These are phyloP conservation scores for Trametes meyenii DNA, from an alignment of 768 basidiomycete genomes.

Conservation along the genomic window DNA sequence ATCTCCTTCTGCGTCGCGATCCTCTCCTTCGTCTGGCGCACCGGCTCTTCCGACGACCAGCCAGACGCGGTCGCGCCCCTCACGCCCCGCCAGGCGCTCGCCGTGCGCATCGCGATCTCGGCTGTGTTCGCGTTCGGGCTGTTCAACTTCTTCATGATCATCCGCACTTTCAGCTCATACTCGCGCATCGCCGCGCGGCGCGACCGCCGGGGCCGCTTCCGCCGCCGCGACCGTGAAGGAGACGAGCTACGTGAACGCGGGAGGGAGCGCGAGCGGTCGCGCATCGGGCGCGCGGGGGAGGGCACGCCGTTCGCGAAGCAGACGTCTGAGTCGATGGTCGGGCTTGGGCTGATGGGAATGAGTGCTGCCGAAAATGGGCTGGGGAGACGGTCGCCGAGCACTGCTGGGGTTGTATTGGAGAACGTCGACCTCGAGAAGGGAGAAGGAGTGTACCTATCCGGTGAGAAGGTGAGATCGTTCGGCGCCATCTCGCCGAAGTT, in stretches of 20 bases:
- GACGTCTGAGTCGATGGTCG: slow-evolving; percentile 22
- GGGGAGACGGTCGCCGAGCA: slow-evolving; percentile 14
- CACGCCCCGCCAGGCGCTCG: slow-evolving; percentile 43
- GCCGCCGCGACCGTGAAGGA: slow-evolving; percentile 11
- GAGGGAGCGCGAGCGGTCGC: slow-evolving; percentile 20
- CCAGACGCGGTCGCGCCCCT: slow-evolving; percentile 38
- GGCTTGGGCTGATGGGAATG: slow-evolving; percentile 24
- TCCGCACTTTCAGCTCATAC: slow-evolving; percentile 64
- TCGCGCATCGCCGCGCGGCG: slow-evolving; percentile 30
- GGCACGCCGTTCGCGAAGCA: slow-evolving; percentile 19
- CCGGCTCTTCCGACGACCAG: slow-evolving; percentile 49
- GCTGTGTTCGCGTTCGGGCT: slow-evolving; percentile 57
- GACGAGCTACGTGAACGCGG: slow-evolving; percentile 13
- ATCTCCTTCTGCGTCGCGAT: slow-evolving; percentile 64
- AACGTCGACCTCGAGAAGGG: slow-evolving; percentile 28
- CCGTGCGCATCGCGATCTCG: slow-evolving; percentile 59
- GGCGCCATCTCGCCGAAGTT: slow-evolving; percentile 24
- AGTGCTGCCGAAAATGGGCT: slow-evolving; percentile 9
- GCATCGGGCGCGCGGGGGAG: slow-evolving; percentile 12
- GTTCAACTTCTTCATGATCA: slow-evolving; percentile 61
- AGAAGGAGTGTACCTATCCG: slow-evolving; percentile 18
- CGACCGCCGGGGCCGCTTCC: slow-evolving; percentile 14
- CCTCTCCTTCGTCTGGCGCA: slow-evolving; percentile 68
- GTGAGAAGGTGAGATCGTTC: slow-evolving; percentile 14
- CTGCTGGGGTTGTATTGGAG: slow-evolving; percentile 18